A percentile compares a stretch with the other conserved stretches of the same genome.
These are phyloP conservation scores for Phytopythium cucurbitacearum DNA, from an alignment of 352 stramenopile genomes.

Conservation along the genomic window DNA sequence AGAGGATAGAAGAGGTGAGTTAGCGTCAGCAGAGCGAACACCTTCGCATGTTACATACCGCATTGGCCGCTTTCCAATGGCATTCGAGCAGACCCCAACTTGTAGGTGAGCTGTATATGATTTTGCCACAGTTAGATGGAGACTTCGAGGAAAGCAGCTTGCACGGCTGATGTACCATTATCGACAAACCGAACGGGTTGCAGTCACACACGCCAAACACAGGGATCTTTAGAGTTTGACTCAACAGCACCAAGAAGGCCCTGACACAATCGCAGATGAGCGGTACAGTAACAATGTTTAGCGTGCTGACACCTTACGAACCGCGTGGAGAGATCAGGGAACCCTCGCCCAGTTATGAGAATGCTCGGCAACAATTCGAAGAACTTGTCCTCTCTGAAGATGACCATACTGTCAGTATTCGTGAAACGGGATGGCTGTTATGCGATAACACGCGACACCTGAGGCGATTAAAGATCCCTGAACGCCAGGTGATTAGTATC, in stretches of 20 bases:
- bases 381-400: constrained; percentile 78
- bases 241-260: constrained; percentile 83
- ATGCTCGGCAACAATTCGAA: constrained; percentile 87
- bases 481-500: constrained; percentile 29
- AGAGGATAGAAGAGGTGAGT: constrained; percentile 1
- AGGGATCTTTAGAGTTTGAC: constrained; percentile 68
- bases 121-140: neutral
- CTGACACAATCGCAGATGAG: constrained; percentile 15
- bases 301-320: constrained; percentile 11
- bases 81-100: constrained; percentile 84
- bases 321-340: constrained; percentile 92
- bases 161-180: constrained; percentile 58
- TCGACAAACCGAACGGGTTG: constrained; percentile 92
- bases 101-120: constrained; percentile 78
- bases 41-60: constrained; percentile 16
- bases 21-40: neutral
- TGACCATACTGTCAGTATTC: constrained; percentile 1
- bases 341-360: constrained; percentile 91
- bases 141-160: neutral
- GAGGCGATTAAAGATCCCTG: constrained; percentile 94
- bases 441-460: constrained; percentile 16
- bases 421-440: neutral
- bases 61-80: constrained; percentile 63
- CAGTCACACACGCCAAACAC: constrained; percentile 92
- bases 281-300: neutral